Base-by-base conservation (phyloP, 2,329 filamentous ascomycete species). In the Fusarium hainanense region DNA sequence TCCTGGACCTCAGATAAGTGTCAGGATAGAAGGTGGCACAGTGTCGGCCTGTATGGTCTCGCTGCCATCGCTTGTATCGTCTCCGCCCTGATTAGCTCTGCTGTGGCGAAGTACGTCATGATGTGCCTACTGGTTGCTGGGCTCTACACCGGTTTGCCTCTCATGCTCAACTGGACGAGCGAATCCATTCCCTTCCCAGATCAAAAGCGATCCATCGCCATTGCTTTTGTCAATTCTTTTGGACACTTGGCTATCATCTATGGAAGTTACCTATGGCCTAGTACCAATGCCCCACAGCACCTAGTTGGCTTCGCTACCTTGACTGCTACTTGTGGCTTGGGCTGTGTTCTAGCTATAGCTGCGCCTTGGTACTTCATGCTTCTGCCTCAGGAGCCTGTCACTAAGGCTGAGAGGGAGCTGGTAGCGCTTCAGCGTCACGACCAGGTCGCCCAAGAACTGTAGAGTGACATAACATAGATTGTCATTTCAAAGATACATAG, bases 141-240 rank as follows among this genome's bases (percentile, higher is more conserved):
- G 1, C 56, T 70, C 7, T 70, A 60, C 32, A 50, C 56, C 0
- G 49, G 55, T 0, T 16, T 67, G 4, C 66, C 66, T 1, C 40
- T 70, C 0, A 69, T 70, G n/a, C 56, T 69, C 27, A 55, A 65
- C 1, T 70, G 66, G 54, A 49, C 66, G 0, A 70, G 56, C 34
- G 68, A 68, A 18, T 41, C 48, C 0, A 58, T 67, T 0, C 49
- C 46, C 0, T 56, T 59, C 0, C 51, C 68, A 0, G 52, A 62
- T 3, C 58, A 65, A 48, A 67, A 70, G 28, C 66, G 63, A 0
- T 54, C 51, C 4, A 51, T 68, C 13, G 27, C 66, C 1, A 56
- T 71, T 4, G 57, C 59, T 0, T 40, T 70, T 6, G 63, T 68
- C 1, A 68, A 63, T 10, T 54, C 54, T 1, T 32, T 30, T 12